Evolutionary conservation across 116 monocot species (phyloP).

Genomic region (Zostera marina): DNA sequence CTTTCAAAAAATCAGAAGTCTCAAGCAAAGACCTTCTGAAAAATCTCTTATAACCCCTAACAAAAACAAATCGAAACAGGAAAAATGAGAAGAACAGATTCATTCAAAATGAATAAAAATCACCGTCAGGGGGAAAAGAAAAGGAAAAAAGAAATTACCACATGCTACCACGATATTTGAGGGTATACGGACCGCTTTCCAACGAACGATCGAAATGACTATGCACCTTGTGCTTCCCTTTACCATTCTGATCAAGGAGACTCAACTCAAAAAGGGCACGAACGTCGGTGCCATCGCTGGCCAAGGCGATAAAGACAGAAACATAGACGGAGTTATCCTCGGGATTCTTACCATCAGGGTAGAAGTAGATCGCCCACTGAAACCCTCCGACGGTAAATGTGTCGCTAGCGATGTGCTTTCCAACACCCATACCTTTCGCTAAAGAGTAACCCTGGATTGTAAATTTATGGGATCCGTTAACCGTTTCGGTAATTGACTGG

Average conservation of each 20-base stretch:
- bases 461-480: slow-evolving; percentile 51
- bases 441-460: slow-evolving; percentile 49
- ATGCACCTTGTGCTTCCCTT: slow-evolving; percentile 62
- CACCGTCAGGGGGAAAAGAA: background rate
- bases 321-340: slow-evolving; percentile 48
- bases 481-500: slow-evolving; percentile 43
- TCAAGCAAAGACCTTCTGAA: slow-evolving; percentile 77
- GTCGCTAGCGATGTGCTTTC: slow-evolving; percentile 52
- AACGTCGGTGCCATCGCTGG: slow-evolving; percentile 54
- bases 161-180: slow-evolving; percentile 57
- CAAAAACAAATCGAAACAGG: background rate
- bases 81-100: background rate
- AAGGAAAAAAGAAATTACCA: slow-evolving; percentile 18
- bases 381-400: slow-evolving; percentile 40
- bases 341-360: slow-evolving; percentile 46
- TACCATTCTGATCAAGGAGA: slow-evolving; percentile 54
- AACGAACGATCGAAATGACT: slow-evolving; percentile 48
- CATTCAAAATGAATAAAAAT: background rate
- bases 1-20: slow-evolving; percentile 79
- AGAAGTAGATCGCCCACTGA: slow-evolving; percentile 56
- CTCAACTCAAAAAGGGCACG: slow-evolving; percentile 50
- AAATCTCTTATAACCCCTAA: slow-evolving; percentile 88
- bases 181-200: slow-evolving; percentile 46
- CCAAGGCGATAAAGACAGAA: slow-evolving; percentile 52
- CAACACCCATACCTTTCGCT: slow-evolving; percentile 58